Evolutionary conservation across 1,284 basidiomycete genomes (phyloP).

Genomic region (Nidula niveotomentosa): DNA sequence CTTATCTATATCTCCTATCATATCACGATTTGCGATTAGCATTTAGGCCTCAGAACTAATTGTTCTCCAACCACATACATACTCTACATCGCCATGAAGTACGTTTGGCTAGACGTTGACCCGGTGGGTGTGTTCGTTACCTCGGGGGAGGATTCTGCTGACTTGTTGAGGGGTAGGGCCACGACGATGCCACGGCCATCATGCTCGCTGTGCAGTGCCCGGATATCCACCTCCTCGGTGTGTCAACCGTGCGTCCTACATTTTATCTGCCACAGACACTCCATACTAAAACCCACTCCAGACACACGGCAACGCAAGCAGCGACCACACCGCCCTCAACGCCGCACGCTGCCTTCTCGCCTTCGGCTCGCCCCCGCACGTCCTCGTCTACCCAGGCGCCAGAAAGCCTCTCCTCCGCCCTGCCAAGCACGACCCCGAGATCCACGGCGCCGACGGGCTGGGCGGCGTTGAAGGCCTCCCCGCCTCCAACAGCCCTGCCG

Average conservation of each 20-base stretch:
- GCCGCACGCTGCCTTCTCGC: conserved; percentile 73
- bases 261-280: neutral
- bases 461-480: conserved; percentile 80
- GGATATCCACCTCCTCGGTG: conserved; percentile 66
- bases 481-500: conserved; percentile 38
- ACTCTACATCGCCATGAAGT: conserved; percentile 18
- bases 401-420: conserved; percentile 58
- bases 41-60: too few relatives aligned
- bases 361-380: conserved; percentile 55
- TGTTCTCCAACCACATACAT: too few relatives aligned
- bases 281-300: conserved; percentile 21
- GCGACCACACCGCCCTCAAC: conserved; percentile 64
- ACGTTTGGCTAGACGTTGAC: conserved; percentile 44
- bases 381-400: conserved; percentile 71
- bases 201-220: conserved; percentile 67
- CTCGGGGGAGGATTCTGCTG: neutral
- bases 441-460: conserved; percentile 79
- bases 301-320: conserved; percentile 78
- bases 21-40: too few relatives aligned
- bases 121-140: conserved; percentile 26
- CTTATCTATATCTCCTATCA: too few relatives aligned
- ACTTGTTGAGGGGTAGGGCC: conserved; percentile 50
- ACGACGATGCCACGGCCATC: conserved; percentile 84
- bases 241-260: conserved; percentile 66
- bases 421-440: conserved; percentile 62